Evolutionary conservation across 345 rosid genomes (phyloP).

Genomic region (Eucalyptus grandis): DNA sequence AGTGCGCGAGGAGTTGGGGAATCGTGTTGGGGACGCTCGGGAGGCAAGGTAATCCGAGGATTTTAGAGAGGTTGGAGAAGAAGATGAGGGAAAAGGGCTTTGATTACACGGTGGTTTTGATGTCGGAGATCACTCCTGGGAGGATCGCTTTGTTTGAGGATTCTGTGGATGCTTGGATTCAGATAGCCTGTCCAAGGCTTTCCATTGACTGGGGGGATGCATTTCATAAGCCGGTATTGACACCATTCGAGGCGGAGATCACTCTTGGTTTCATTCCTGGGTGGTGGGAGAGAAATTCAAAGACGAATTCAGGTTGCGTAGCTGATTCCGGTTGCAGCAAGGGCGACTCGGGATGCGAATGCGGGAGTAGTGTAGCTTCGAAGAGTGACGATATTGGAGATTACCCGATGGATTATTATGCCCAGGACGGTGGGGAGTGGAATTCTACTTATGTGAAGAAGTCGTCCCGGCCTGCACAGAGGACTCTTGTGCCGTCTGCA

Average conservation of each 20-base stretch:
- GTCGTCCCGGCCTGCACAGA: conserved; percentile 26
- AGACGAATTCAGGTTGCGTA: neutral
- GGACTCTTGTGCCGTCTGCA: conserved; percentile 3
- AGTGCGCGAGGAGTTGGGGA: conserved; percentile 51
- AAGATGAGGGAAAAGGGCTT: conserved; percentile 60
- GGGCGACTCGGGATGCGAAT: neutral
- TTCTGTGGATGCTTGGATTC: conserved; percentile 88
- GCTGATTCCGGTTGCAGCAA: neutral
- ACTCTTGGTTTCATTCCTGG: conserved; percentile 59
- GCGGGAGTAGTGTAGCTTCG: conserved; percentile 3
- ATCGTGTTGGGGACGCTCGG: conserved; percentile 88
- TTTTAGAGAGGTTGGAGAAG: conserved; percentile 65
- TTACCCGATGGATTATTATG: conserved; percentile 95
- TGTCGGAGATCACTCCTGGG: conserved; percentile 78
- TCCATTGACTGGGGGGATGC: conserved; percentile 99
- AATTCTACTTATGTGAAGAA: conserved; percentile 79
- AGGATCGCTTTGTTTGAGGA: conserved; percentile 79
- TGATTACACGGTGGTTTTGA: conserved; percentile 47
- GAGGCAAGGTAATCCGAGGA: conserved; percentile 87
- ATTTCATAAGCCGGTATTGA: conserved; percentile 62
- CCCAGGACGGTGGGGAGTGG: conserved; percentile 96
- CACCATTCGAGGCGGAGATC: conserved; percentile 89
- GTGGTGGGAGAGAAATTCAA: conserved; percentile 64
- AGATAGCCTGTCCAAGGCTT: conserved; percentile 88
- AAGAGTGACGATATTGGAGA: conserved; percentile 25